phyloP scores from a whole-genome alignment of 345 rosid genomes.

The Eucalyptus tenuipes region DNA sequence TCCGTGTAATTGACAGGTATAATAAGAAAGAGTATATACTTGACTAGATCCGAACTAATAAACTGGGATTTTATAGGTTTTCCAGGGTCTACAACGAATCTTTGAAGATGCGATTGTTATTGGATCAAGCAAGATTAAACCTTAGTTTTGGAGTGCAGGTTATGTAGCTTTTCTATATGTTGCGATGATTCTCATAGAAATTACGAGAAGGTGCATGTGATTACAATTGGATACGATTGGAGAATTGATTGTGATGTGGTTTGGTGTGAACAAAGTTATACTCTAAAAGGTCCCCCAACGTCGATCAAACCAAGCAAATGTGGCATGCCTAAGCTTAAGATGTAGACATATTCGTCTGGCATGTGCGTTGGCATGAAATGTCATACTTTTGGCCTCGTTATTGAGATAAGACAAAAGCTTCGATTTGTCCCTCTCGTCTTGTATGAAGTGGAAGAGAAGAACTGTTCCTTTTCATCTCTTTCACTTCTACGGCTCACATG shows the following conservation, averaged over 20 bases:
- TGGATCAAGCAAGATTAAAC: neutral
- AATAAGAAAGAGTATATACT: neutral
- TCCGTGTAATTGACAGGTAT: neutral
- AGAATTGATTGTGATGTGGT: neutral
- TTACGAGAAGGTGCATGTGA: neutral
- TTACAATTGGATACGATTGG: neutral
- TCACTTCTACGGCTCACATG: neutral
- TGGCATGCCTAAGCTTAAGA: neutral
- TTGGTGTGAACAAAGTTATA: neutral
- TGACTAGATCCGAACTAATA: neutral
- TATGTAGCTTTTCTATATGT: neutral
- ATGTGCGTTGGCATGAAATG: neutral
- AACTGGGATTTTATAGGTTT: neutral
- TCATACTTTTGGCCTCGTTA: neutral
- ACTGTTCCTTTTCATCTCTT: neutral
- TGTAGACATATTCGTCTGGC: neutral
- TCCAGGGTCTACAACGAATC: neutral
- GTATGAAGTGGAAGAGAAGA: neutral
- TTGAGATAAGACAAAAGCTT: neutral
- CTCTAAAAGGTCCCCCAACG: neutral
- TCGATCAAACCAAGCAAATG: neutral
- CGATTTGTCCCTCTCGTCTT: neutral
- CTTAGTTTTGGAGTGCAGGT: neutral
- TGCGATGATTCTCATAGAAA: neutral
- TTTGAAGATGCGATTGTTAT: neutral